Evolutionary conservation across 768 basidiomycete species (phyloP).

Genomic region (Podaxis mareebaensis): DNA sequence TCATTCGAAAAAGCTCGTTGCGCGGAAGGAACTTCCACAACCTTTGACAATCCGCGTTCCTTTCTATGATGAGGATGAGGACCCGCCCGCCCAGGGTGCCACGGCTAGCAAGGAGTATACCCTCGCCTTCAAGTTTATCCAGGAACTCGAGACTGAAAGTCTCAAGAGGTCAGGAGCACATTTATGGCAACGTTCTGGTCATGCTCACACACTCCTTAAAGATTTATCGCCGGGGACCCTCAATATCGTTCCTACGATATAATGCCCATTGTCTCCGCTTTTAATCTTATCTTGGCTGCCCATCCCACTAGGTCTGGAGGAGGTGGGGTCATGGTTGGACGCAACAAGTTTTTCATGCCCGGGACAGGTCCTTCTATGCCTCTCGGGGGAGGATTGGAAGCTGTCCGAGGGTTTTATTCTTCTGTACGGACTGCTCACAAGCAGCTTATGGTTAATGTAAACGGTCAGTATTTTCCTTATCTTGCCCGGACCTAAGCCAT

Average conservation of each 20-base stretch:
- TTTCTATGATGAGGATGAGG: slow-evolving; percentile 54
- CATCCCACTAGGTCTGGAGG: slow-evolving; percentile 52
- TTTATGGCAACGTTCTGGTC: background rate
- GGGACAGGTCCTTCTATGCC: slow-evolving; percentile 47
- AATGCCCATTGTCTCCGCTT: slow-evolving; percentile 56
- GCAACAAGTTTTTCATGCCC: slow-evolving; percentile 68
- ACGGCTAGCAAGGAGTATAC: slow-evolving; percentile 45
- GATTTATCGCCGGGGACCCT: slow-evolving; percentile 54
- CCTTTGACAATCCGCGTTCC: slow-evolving; percentile 44
- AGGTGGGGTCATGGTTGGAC: slow-evolving; percentile 65
- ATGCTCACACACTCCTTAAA: slow-evolving; percentile 30
- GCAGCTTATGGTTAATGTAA: slow-evolving; percentile 64
- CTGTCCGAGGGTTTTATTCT: slow-evolving; percentile 59
- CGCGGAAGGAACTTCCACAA: slow-evolving; percentile 45
- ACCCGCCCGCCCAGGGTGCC: slow-evolving; percentile 37
- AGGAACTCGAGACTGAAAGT: slow-evolving; percentile 53
- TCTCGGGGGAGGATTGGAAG: slow-evolving; percentile 56
- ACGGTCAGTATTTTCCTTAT: slow-evolving; percentile 46
- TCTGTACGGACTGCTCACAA: slow-evolving; percentile 58
- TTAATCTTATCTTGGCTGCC: slow-evolving; percentile 65
- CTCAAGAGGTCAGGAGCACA: slow-evolving; percentile 37
- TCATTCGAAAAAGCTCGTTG: slow-evolving; percentile 49
- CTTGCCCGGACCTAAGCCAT: background rate
- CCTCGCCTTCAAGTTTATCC: slow-evolving; percentile 41
- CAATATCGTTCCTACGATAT: slow-evolving; percentile 59